Evolutionary conservation across 2,329 filamentous ascomycete species (phyloP).

Genomic region (Rasamsonia emersonii): DNA sequence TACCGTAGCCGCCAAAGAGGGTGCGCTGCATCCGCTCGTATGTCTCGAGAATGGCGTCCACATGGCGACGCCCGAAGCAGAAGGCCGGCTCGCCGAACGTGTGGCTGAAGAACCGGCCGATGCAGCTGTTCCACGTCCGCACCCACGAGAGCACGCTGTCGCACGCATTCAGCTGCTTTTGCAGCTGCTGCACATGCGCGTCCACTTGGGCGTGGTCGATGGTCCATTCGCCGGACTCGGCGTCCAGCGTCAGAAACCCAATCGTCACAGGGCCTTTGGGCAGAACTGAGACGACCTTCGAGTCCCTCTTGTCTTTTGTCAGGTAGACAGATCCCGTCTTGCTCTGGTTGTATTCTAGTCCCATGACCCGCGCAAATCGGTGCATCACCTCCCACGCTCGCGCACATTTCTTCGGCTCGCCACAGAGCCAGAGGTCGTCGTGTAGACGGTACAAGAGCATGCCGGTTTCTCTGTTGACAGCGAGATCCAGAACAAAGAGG

Average conservation of each 20-base stretch:
- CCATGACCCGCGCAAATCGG: slow-evolving; percentile 35
- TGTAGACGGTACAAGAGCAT: slow-evolving; percentile 39
- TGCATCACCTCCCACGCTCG: slow-evolving; percentile 38
- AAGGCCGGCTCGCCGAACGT: slow-evolving; percentile 45
- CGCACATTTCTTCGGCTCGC: slow-evolving; percentile 31
- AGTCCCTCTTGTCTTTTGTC: slow-evolving; percentile 15
- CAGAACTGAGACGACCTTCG: slow-evolving; percentile 24
- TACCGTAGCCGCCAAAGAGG: slow-evolving; percentile 28
- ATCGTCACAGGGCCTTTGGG: slow-evolving; percentile 45
- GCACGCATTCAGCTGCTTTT: slow-evolving; percentile 31
- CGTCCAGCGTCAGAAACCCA: slow-evolving; percentile 40
- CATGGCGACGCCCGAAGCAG: slow-evolving; percentile 42
- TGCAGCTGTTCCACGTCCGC: slow-evolving; percentile 48
- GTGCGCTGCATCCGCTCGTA: slow-evolving; percentile 39
- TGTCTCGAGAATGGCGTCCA: slow-evolving; percentile 40
- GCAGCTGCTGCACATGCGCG: slow-evolving; percentile 31
- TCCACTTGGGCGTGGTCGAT: slow-evolving; percentile 32
- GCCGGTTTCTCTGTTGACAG: slow-evolving; percentile 37
- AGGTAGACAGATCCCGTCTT: slow-evolving; percentile 45
- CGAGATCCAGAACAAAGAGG: slow-evolving; percentile 40
- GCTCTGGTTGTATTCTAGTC: slow-evolving; percentile 33
- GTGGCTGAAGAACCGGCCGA: slow-evolving; percentile 42
- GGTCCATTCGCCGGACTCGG: slow-evolving; percentile 25
- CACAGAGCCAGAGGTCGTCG: slow-evolving; percentile 44
- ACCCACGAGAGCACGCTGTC: slow-evolving; percentile 47